These are phyloP conservation scores for Irpex lacteus DNA, from an alignment of 1,284 basidiomycete genomes.

Conservation along the genomic window DNA sequence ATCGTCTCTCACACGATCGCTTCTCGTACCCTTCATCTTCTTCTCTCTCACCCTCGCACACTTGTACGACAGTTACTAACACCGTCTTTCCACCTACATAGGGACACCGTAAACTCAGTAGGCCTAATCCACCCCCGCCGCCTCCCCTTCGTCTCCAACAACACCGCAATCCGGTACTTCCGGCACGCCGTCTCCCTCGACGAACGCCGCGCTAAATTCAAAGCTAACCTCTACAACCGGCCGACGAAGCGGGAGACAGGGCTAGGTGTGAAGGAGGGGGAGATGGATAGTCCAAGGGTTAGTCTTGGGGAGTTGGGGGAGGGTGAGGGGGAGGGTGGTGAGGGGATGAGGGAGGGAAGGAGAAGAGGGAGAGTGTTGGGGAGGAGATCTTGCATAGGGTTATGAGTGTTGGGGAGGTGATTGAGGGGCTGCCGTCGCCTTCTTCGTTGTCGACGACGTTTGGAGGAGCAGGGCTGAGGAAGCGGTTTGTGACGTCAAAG, in stretches of 20 bases:
- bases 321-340: not conserved
- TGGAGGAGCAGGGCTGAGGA: no score
- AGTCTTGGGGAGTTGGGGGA: not conserved
- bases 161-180: conserved; percentile 23
- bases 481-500: no score
- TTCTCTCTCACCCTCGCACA: no score
- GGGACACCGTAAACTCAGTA: conserved; percentile 32
- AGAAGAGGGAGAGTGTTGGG: not conserved
- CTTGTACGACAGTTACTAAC: no score
- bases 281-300: conserved; percentile 31
- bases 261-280: conserved; percentile 38
- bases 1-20: no score
- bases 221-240: conserved; percentile 36
- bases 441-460: no score
- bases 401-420: not conserved
- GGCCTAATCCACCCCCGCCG: conserved; percentile 15
- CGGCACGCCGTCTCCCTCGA: conserved; percentile 42
- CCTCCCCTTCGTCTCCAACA: conserved; percentile 19
- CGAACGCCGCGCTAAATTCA: conserved; percentile 38
- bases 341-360: not conserved
- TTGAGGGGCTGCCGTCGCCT: no score
- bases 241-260: conserved; percentile 14
- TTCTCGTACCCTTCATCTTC: no score
- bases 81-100: not conserved
- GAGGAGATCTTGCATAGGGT: no score